Evolutionary conservation across 2,329 filamentous ascomycete species (phyloP).

Genomic region (Aspergillus flavus): DNA sequence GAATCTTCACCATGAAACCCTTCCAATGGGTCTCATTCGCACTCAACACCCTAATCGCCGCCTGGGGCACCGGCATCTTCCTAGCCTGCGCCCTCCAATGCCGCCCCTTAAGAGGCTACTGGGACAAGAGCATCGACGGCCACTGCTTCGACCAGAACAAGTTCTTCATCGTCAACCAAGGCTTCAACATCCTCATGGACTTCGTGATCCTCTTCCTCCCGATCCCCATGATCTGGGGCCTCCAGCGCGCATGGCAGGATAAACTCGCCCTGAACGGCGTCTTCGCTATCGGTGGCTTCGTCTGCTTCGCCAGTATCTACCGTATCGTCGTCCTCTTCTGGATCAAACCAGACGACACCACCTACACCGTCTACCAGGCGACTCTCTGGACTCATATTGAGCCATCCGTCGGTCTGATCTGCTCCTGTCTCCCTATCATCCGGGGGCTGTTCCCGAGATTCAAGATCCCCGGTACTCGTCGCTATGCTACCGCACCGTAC

Average conservation of each 20-base stretch:
- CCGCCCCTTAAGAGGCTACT: slow-evolving; percentile 33
- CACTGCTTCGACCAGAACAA: slow-evolving; percentile 30
- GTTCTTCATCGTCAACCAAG: slow-evolving; percentile 39
- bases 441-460: slow-evolving; percentile 36
- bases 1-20: slow-evolving; percentile 32
- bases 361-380: slow-evolving; percentile 38
- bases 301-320: slow-evolving; percentile 41
- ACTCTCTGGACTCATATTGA: slow-evolving; percentile 41
- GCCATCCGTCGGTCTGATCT: slow-evolving; percentile 38
- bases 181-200: slow-evolving; percentile 37
- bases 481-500: slow-evolving; percentile 25
- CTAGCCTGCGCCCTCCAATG: slow-evolving; percentile 37
- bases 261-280: slow-evolving; percentile 38
- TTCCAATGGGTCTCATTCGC: slow-evolving; percentile 31
- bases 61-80: slow-evolving; percentile 35
- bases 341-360: slow-evolving; percentile 31
- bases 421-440: slow-evolving; percentile 38
- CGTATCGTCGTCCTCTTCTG: slow-evolving; percentile 40
- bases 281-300: slow-evolving; percentile 35
- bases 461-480: slow-evolving; percentile 25
- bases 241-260: slow-evolving; percentile 38
- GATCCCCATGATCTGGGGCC: slow-evolving; percentile 38
- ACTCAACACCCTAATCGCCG: slow-evolving; percentile 31
- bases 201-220: slow-evolving; percentile 35
- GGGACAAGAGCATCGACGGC: slow-evolving; percentile 30